A percentile compares a stretch with the other conserved stretches of the same genome.
Conservation (phyloP, 331 rosid species). For the Erythrophleum ivorense region DNA sequence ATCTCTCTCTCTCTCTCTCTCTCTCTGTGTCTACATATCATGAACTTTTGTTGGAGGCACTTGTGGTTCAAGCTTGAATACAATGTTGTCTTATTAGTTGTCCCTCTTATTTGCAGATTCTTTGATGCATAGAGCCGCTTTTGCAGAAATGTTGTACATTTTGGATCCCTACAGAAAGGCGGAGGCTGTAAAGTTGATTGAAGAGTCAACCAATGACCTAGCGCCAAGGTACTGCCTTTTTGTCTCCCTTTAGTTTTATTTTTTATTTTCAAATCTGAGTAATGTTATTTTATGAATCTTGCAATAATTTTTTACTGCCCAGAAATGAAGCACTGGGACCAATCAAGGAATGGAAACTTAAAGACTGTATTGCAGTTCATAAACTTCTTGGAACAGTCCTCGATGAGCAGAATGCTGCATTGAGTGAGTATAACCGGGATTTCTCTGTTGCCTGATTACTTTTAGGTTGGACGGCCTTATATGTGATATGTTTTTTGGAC, state of each 20-base stretch:
- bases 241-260: constrained; percentile 27
- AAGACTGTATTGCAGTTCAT: constrained; percentile 79
- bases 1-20: not conserved
- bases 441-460: constrained; percentile 12
- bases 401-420: constrained; percentile 67
- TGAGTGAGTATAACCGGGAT: constrained; percentile 57
- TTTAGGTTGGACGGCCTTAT: constrained; percentile 20
- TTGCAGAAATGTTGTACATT: constrained; percentile 71
- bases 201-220: constrained; percentile 69
- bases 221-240: constrained; percentile 60
- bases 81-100: constrained; percentile 9
- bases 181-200: constrained; percentile 80
- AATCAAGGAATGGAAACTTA: constrained; percentile 72
- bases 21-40: not conserved
- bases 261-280: not conserved
- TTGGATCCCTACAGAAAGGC: constrained; percentile 70
- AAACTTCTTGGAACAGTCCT: constrained; percentile 71
- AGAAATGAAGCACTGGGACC: constrained; percentile 85
- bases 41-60: constrained; percentile 4
- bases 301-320: constrained; percentile 26
- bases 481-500: too few species aligned
- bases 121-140: constrained; percentile 90
- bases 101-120: constrained; percentile 63
- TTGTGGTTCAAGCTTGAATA: constrained; percentile 21
- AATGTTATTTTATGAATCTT: constrained; percentile 18